These are phyloP conservation scores for Phytophthora europaea DNA, from an alignment of 352 stramenopile species.

Conservation along the genomic window DNA sequence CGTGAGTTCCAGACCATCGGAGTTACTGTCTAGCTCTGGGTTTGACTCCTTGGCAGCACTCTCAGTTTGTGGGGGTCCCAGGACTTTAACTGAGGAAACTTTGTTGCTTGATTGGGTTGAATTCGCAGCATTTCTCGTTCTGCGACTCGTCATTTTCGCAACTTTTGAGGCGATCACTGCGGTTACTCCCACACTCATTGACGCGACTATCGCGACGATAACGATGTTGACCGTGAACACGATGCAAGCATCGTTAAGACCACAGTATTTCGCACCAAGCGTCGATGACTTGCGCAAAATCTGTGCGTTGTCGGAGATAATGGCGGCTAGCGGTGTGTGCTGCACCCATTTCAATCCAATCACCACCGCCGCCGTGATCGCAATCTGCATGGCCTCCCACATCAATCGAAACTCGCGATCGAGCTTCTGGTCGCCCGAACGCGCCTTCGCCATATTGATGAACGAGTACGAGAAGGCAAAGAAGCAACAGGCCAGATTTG, in stretches of 20 bases:
- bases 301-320: constrained; percentile 18
- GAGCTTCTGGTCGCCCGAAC: constrained; percentile 24
- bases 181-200: constrained; percentile 4
- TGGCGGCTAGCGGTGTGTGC: constrained; percentile 3
- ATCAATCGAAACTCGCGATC: constrained; percentile 27
- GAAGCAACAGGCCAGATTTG: constrained; percentile 34
- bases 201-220: constrained; percentile 8
- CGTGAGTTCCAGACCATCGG: not conserved
- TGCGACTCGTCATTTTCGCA: constrained; percentile 2
- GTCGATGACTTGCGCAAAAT: constrained; percentile 17
- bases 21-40: not conserved
- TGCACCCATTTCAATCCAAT: constrained; percentile 2
- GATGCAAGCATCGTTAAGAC: constrained; percentile 28
- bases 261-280: constrained; percentile 23
- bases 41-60: not conserved
- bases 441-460: constrained; percentile 24
- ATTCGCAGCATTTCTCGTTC: not conserved
- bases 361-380: constrained; percentile 9
- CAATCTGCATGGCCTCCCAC: constrained; percentile 30
- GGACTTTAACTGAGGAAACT: not conserved
- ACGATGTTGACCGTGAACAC: constrained; percentile 20
- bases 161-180: constrained; percentile 12
- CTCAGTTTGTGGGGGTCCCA: not conserved
- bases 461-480: constrained; percentile 31
- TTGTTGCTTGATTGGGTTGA: not conserved